Percentiles rank a stretch among this genome's conserved stretches.
phyloP scores from a whole-genome alignment of 306 rosid genomes.

The Canavalia gladiata region DNA sequence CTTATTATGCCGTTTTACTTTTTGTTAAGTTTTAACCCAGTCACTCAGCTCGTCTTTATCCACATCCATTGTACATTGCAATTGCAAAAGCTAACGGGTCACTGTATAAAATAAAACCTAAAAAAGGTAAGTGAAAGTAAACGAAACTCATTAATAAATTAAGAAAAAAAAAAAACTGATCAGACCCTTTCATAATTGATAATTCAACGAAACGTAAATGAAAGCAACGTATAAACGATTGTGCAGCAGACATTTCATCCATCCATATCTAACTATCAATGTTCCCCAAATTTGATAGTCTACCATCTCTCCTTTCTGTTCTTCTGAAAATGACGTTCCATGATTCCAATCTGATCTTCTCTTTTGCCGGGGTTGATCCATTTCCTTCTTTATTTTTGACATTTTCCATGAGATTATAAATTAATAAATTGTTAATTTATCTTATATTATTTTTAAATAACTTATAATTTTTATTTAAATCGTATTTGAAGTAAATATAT shows the following conservation, averaged over 20 bases:
- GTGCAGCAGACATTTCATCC: background rate
- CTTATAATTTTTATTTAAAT: background rate
- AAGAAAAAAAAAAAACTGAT: too few species aligned
- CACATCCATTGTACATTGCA: background rate
- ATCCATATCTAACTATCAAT: background rate
- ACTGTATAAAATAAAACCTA: too few species aligned
- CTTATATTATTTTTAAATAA: too few species aligned
- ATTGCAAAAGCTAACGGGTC: background rate
- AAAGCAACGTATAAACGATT: background rate
- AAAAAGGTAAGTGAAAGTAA: background rate
- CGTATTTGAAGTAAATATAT: too few species aligned
- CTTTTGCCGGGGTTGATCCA: background rate
- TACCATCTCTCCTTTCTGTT: background rate
- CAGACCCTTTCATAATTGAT: too few species aligned
- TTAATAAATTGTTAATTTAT: background rate
- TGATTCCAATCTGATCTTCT: background rate
- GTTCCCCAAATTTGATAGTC: background rate
- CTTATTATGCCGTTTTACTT: background rate
- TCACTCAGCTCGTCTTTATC: background rate
- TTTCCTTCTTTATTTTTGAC: background rate
- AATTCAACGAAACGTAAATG: background rate
- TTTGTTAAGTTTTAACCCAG: background rate
- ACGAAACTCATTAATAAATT: background rate
- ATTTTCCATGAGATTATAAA: too few species aligned
- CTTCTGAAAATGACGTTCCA: slow-evolving; percentile 21